These are phyloP conservation scores for Daucus carota DNA, from an alignment of 129 eudicot species.

Conservation along the genomic window DH1_v3.0 NC_030382.2:31135001-31135500, in stretches of 20 bases:
- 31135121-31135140: background rate
- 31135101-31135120: background rate
- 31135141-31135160: background rate
- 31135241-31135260: slow-evolving; percentile 40
- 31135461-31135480: slow-evolving; percentile 74
- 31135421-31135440: slow-evolving; percentile 77
- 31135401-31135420: slow-evolving; percentile 93
- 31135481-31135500: slow-evolving; percentile 77
- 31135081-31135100: background rate
- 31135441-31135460: slow-evolving; percentile 93
- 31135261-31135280: slow-evolving; percentile 53
- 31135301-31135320: slow-evolving; percentile 88
- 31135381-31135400: slow-evolving; percentile 95
- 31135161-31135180: background rate
- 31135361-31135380: slow-evolving; percentile 95
- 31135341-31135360: slow-evolving; percentile 96
- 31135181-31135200: background rate
- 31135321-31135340: slow-evolving; percentile 92
- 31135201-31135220: background rate
- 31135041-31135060: background rate
- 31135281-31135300: slow-evolving; percentile 95
- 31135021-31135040: background rate
- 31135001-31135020: background rate
- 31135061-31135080: background rate
- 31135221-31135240: background rate